phyloP scores from a whole-genome alignment of 768 basidiomycete species.

The Auricularia heimuer region DNA sequence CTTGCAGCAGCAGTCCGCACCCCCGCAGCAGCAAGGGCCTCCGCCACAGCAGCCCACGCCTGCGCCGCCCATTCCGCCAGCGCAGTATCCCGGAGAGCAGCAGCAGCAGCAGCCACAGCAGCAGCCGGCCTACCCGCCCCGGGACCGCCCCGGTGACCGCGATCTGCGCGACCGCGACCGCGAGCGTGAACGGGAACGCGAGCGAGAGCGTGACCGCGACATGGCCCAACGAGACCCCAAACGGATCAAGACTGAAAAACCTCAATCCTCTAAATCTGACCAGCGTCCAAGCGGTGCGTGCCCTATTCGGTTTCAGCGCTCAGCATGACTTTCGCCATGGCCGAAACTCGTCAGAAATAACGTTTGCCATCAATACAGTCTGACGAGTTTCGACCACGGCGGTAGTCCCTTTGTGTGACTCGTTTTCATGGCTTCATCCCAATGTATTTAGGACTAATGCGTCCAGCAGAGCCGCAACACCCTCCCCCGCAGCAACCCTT shows the following conservation, averaged over 20 bases:
- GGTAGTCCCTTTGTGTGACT: too few species aligned
- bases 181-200: constrained; percentile 16
- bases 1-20: neutral
- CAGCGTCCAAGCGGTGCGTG: too few species aligned
- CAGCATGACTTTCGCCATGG: too few species aligned
- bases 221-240: constrained; percentile 45
- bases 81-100: constrained; percentile 6
- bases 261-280: neutral
- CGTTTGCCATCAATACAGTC: too few species aligned
- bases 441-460: too few species aligned
- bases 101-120: constrained; percentile 12
- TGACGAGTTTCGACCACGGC: too few species aligned
- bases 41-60: constrained; percentile 12
- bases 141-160: constrained; percentile 19
- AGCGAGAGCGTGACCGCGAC: constrained; percentile 22
- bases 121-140: constrained; percentile 27
- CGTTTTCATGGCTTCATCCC: too few species aligned
- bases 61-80: constrained; percentile 8
- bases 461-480: neutral
- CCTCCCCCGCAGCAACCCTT: neutral
- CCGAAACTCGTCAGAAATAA: too few species aligned
- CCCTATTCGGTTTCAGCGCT: too few species aligned
- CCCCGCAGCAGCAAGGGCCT: neutral
- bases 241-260: constrained; percentile 43
- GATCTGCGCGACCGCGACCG: constrained; percentile 30